Percentiles rank a stretch among this genome's conserved stretches.
phyloP scores from a whole-genome alignment of 139 green algal species.

The Limnomonas spitsbergensis region DNA sequence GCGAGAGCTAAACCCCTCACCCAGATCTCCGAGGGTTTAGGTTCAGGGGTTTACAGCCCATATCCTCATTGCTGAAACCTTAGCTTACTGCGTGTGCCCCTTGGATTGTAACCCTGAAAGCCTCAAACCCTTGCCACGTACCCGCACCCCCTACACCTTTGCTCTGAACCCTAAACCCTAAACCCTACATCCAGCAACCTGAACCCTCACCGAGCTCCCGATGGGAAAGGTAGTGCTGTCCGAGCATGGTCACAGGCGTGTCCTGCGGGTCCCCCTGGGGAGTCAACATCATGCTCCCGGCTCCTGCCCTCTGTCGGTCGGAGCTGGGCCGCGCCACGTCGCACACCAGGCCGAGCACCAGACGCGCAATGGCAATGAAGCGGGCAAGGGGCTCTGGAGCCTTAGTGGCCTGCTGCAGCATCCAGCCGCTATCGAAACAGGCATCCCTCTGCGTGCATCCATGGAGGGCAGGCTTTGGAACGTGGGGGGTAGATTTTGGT shows the following conservation, averaged over 20 bases:
- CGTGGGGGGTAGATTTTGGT: too few species aligned
- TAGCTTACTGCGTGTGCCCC: too few species aligned
- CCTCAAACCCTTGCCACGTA: too few species aligned
- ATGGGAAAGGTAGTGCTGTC: slow-evolving; percentile 38
- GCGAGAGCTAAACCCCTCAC: too few species aligned
- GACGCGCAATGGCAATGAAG: background rate
- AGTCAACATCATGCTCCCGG: background rate
- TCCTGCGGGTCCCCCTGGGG: slow-evolving; percentile 17
- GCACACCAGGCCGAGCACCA: background rate
- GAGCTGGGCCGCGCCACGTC: slow-evolving; percentile 20
- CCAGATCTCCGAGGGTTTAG: too few species aligned
- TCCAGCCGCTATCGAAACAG: background rate
- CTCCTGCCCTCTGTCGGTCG: background rate
- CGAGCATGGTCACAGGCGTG: slow-evolving; percentile 37
- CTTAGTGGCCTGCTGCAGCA: background rate
- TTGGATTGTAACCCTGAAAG: too few species aligned
- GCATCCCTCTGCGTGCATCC: background rate
- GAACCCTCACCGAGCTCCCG: slow-evolving; percentile 26
- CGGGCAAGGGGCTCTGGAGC: background rate
- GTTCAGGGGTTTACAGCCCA: too few species aligned
- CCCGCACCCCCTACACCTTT: too few species aligned
- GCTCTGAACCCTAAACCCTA: too few species aligned
- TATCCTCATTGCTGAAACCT: too few species aligned
- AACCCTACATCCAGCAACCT: too few species aligned
- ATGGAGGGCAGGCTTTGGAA: too few species aligned